Evolutionary conservation across 1,139 yeast genomes (phyloP), one percentile per base, ranked within the genome.

Genomic region (Magnusiomyces magnusii): DNA sequence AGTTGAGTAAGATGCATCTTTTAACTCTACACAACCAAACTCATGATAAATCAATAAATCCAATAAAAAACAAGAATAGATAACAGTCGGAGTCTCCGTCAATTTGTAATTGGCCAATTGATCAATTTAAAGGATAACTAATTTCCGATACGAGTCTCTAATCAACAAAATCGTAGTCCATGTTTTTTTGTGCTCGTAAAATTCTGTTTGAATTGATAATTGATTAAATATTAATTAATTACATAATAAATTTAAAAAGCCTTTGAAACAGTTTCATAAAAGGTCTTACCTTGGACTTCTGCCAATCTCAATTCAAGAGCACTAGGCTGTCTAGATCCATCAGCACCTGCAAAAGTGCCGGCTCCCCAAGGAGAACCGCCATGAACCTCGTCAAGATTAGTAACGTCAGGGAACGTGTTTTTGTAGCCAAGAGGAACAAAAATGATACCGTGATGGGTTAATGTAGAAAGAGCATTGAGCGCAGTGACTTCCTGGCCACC

Each of bases 311-410:
- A 75, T 76, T 88, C 96, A 63, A 86, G 76, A 58, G 77, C 81
- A 61, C 82, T 68, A 60, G 93, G 88, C 70, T 78, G 78, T 80
- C 95, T 84, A 23, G 90, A 83, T 66, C 96, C 96, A 68, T 86
- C 93, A 60, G 80, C 79, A 66, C 85, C 92, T 47, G 96, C 92
- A 67, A 80, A 79, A 60, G 90, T 77, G 69, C 95, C 95, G 56
- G 96, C 90, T 75, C 96, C 96, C 91, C 93, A 88, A 60, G 96
- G 82, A 59, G 93, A 84, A 65, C 87, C 87, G 71, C 95, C 96
- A 71, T 86, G 95, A 60, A 83, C 81, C 76, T 87, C 91, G 23
- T 78, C 79, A 61, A 87, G 72, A 74, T 80, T 80, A 61, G 87
- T 73, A 64, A 85, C 73, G 66, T 80, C 80, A 54, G 80, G 79